Conservation (phyloP, 768 basidiomycete genomes). For the Pholiota molesta region DNA sequence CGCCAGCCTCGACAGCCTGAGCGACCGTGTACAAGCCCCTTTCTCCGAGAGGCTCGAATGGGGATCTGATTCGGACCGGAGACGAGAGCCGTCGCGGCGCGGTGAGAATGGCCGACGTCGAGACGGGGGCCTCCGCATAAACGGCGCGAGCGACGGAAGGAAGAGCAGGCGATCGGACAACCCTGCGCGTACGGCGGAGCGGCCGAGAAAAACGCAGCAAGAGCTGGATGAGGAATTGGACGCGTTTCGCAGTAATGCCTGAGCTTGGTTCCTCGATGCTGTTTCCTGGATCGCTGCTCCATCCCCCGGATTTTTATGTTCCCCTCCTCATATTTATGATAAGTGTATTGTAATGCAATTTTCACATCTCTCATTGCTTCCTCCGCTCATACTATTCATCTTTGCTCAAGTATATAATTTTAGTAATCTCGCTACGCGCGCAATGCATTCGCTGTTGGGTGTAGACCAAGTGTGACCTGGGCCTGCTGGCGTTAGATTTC, state of each 20-base stretch:
- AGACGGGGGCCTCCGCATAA: constrained; percentile 10
- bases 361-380: not conserved
- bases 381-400: not conserved
- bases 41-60: constrained; percentile 21
- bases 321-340: not conserved
- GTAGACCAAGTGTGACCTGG: not conserved
- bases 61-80: constrained; percentile 20
- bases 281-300: too few species aligned
- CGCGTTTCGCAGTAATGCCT: constrained; percentile 52
- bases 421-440: not conserved
- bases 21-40: constrained; percentile 19
- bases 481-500: too few species aligned
- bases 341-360: constrained; percentile 1
- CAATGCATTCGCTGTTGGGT: not conserved
- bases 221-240: constrained; percentile 86
- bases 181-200: constrained; percentile 34
- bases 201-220: constrained; percentile 63
- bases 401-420: not conserved
- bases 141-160: constrained; percentile 18
- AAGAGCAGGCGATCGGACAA: constrained; percentile 22
- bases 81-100: not conserved
- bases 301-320: too few species aligned
- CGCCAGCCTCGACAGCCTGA: constrained; percentile 1
- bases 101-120: constrained; percentile 6
- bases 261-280: not conserved